Base-by-base conservation (phyloP, 2,329 filamentous ascomycete species). In the Stagonosporopsis chrysanthemi region DNA sequence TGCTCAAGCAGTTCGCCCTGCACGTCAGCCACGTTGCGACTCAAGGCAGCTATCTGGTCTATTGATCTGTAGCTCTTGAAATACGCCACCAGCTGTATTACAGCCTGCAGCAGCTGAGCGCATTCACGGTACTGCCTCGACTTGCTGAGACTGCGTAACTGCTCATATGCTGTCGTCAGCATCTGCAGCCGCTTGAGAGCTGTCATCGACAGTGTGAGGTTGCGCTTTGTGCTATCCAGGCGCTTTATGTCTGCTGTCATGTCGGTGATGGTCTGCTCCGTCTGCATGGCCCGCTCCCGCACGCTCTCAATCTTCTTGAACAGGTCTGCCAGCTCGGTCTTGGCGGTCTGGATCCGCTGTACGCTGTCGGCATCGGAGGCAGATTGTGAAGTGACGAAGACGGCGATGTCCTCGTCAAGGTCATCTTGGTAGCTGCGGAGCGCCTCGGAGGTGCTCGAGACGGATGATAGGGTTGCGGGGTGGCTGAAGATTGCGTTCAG, bases 231-330 rank as follows among this genome's bases (percentile, higher is more conserved):
- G 76, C 90, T 91, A 78, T 99, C 95, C 63, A 99, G 84, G 65
- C 94, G 88, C 81, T 99, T 99, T 76, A 99, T 99, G 73, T 99
- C 95, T 56, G 95, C 92, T 60, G 95, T 99, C 95, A 99, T 99
- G 66, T 92, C 92, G 43, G 94, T 97, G 73, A 99, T 99, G 65
- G 93, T 90, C 75, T 92, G 89, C 78, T 99, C 95, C 19, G 95
- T 98, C 81, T 93, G 88, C 68, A 96, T 86, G 35, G 95, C 95
- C 49, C 94, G 88, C 68, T 89, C 89, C 52, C 93, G 90, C 52
- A 99, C 94, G 64, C 88, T 90, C 76, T 98, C 94, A 75, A 99
- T 97, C 80, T 96, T 96, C 70, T 88, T 87, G 82, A 99, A 97
- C 36, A 99, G 87, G 66, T 90, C 88, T 17, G 90, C 90, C 61